Evolutionary conservation across 2,329 filamentous ascomycete species (phyloP), one percentile per base, ranked within the genome.

Genomic region (Stemphylium beticola): DNA sequence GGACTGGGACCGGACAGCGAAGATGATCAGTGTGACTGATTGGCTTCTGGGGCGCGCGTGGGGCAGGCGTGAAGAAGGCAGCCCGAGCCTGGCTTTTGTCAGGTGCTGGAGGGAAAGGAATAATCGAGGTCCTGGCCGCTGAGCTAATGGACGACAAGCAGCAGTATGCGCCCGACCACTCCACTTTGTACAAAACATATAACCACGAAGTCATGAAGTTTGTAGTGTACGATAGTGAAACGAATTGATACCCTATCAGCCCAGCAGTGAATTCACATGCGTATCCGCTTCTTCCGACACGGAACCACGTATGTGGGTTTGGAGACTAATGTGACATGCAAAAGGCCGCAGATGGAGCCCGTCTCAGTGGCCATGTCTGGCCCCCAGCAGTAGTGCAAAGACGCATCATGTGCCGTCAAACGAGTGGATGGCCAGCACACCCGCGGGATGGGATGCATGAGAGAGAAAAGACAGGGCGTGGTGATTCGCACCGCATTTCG

Each of bases 21-120:
- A 88, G 69, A 90, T 99, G 17, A 92, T 98, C 14, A 92, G 90
- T 12, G 79, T 98, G 62, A 97, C 95, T 14, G 95, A 99, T 73
- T 98, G 95, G 93, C 78, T 99, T 60, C 81, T 98, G 34, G 92
- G 93, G 2, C 89, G 89, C 45, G 88, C 93, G 62, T 84, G 82
- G 71, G 83, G 82, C 37, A 74, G 77, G 70, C 75, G 70, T 50
- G 76, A 76, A 42, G 76, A 77, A 40, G 72, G 74, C 38, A 75
- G 75, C 8, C 73, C 73, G 12, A 80, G 77, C 37, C 65, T 82
- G 48, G 80, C 80, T 3, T 76, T 76, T 59, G 69, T 50, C 6
- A 62, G 55, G 49, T 64, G 58, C 26, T 52, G 49, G 44, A 65
- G 53, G 22, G 51, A 53, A 42, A 61, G 57, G 60, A 49, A 53